Evolutionary conservation across 495 filamentous ascomycete genomes (phyloP).

Genomic region (Tetracladium setigerum): DNA sequence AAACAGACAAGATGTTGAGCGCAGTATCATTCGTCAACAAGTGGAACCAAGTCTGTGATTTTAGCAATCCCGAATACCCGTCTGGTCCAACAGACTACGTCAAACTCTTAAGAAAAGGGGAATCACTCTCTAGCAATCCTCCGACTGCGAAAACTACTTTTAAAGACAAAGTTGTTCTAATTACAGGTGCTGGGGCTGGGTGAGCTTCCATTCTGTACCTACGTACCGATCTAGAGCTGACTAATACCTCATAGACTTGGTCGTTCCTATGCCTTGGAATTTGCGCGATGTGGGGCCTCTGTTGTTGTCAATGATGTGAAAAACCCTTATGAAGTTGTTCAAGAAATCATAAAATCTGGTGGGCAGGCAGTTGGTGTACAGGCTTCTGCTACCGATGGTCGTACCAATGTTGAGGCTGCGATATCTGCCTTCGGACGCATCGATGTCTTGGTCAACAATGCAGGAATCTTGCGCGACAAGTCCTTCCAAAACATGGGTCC

Average conservation of each 20-base stretch:
- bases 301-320: conserved; percentile 70
- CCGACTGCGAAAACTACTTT: conserved; percentile 42
- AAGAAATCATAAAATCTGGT: conserved; percentile 62
- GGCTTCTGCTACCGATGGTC: conserved; percentile 63
- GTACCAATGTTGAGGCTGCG: neutral
- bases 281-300: conserved; percentile 61
- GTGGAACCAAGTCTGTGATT: conserved; percentile 73
- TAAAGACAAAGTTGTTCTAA: conserved; percentile 63
- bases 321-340: conserved; percentile 63
- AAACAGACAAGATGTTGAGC: conserved; percentile 71
- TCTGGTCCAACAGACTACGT: conserved; percentile 63
- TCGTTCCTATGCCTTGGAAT: conserved; percentile 63
- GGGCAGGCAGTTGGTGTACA: conserved; percentile 68
- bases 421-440: neutral
- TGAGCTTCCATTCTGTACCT: conserved; percentile 23
- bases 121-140: conserved; percentile 17
- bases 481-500: conserved; percentile 74
- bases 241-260: conserved; percentile 44
- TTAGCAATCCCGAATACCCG: conserved; percentile 58
- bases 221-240: neutral
- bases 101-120: conserved; percentile 53
- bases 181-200: conserved; percentile 67
- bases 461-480: conserved; percentile 35
- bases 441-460: conserved; percentile 8
- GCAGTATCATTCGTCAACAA: conserved; percentile 72